Percentiles rank a stretch among this genome's conserved stretches.
Evolutionary conservation across 2,329 filamentous ascomycete species (phyloP).

Genomic region (Aspergillus neoniger): DNA sequence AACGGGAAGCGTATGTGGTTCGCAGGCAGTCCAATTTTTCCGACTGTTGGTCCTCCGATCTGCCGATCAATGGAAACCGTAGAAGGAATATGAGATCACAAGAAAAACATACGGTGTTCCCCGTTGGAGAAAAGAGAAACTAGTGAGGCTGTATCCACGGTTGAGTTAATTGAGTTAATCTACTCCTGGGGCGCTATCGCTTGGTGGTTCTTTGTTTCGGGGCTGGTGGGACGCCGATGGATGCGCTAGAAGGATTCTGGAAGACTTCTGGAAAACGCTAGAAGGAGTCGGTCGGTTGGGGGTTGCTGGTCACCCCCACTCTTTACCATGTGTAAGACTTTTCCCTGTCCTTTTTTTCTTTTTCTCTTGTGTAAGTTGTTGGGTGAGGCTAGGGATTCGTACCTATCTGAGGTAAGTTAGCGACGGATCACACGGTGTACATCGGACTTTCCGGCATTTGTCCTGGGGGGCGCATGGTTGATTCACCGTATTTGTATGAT

Average conservation of each 20-base stretch:
- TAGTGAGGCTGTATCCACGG: conserved; percentile 18
- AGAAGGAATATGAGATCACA: not conserved
- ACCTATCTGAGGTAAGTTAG: not conserved
- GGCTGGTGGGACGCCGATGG: not conserved
- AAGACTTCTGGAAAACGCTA: conserved; percentile 35
- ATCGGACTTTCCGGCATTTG: not conserved
- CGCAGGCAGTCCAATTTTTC: not conserved
- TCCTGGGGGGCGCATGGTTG: too few species aligned
- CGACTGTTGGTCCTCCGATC: not conserved
- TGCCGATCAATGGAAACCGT: not conserved
- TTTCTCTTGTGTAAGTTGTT: not conserved
- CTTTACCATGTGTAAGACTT: too few species aligned
- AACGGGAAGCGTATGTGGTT: not conserved
- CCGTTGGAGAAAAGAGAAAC: not conserved
- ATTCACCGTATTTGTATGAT: too few species aligned
- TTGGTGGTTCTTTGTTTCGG: not conserved
- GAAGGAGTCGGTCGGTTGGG: conserved; percentile 14
- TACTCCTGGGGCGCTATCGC: conserved; percentile 6
- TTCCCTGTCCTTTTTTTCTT: not conserved
- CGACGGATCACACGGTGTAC: not conserved
- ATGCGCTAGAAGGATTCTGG: conserved; percentile 35
- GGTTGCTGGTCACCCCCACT: not conserved
- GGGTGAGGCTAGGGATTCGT: not conserved
- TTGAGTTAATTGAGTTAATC: conserved; percentile 21
- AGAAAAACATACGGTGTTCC: not conserved